Conservation (phyloP, 2,329 filamentous ascomycete genomes). For the Emergomyces africanus region DNA sequence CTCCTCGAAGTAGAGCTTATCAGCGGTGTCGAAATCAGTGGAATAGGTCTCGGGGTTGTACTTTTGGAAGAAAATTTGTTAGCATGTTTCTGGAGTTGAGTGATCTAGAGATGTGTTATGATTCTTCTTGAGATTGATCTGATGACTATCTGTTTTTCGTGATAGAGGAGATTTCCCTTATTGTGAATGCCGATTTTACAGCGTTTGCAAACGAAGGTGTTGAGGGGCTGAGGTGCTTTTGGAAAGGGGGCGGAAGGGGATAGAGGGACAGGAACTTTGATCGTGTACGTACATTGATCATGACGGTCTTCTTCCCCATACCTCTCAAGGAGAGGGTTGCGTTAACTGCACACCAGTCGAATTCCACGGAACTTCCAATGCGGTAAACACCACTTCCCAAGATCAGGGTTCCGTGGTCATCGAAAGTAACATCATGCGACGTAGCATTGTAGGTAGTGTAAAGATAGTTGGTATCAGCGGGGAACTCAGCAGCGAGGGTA, state of each 20-base stretch:
- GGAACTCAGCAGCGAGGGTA: conserved; percentile 92
- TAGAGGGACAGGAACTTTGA: neutral
- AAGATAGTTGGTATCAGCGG: conserved; percentile 85
- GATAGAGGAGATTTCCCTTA: neutral
- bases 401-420: conserved; percentile 80
- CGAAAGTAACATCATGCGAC: conserved; percentile 83
- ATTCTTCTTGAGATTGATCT: neutral
- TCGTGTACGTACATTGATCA: conserved; percentile 45
- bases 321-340: conserved; percentile 69
- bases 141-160: neutral
- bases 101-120: neutral
- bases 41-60: conserved; percentile 69
- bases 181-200: neutral
- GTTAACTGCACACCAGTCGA: conserved; percentile 96
- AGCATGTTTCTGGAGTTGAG: neutral
- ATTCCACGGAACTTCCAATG: conserved; percentile 95
- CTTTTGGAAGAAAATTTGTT: conserved; percentile 9
- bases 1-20: conserved; percentile 94
- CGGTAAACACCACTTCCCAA: conserved; percentile 93
- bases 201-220: neutral
- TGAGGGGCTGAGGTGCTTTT: neutral
- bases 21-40: conserved; percentile 81
- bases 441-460: conserved; percentile 98
- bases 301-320: conserved; percentile 92
- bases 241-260: neutral